Conservation (phyloP, 805 yeast species). For the Yarrowia osloensis region DNA sequence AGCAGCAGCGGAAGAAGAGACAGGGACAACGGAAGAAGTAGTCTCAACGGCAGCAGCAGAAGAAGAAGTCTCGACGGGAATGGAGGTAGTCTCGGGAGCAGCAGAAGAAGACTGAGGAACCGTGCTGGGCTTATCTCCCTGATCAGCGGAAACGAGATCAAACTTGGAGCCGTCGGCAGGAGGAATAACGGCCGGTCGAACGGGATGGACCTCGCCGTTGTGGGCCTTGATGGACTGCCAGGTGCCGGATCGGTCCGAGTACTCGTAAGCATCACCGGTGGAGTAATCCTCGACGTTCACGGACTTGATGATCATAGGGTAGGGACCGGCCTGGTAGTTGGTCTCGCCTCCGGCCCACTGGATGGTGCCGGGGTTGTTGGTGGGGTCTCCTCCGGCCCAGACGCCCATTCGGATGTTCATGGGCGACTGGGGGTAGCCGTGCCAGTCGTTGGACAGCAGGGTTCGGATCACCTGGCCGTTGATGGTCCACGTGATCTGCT, state of each 20-base stretch:
- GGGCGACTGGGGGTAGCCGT: slow-evolving; percentile 91
- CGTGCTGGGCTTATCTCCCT: neutral
- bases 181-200: slow-evolving; percentile 18
- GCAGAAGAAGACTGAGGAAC: neutral
- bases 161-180: neutral
- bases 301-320: slow-evolving; percentile 61
- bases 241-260: slow-evolving; percentile 47
- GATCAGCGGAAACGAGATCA: slow-evolving; percentile 1
- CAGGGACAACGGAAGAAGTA: neutral
- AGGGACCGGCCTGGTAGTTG: slow-evolving; percentile 50
- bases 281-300: slow-evolving; percentile 61
- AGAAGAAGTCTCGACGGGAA: neutral
- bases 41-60: neutral
- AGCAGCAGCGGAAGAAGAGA: neutral
- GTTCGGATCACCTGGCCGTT: slow-evolving; percentile 74
- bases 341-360: slow-evolving; percentile 73
- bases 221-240: slow-evolving; percentile 47
- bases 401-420: slow-evolving; percentile 64
- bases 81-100: neutral
- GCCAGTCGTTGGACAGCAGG: slow-evolving; percentile 52
- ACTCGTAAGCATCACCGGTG: slow-evolving; percentile 49
- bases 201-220: slow-evolving; percentile 58
- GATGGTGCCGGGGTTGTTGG: slow-evolving; percentile 60
- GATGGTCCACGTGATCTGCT: slow-evolving; percentile 64
- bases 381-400: slow-evolving; percentile 56